These are phyloP conservation scores for Tricholoma hemisulphureum DNA, from an alignment of 768 basidiomycete genomes.

Conservation along the genomic window DNA sequence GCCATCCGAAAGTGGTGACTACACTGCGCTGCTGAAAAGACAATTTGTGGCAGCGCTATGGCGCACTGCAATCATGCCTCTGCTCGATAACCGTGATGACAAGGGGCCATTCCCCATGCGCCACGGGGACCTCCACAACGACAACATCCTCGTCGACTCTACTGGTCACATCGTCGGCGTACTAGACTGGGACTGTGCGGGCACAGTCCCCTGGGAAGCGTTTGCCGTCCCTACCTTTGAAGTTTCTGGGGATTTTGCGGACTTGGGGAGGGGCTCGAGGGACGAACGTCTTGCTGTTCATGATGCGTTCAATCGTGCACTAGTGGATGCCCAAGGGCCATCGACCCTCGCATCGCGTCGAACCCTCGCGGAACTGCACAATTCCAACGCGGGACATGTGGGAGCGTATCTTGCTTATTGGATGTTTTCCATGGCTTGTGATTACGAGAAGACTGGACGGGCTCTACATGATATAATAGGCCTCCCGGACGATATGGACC, in stretches of 20 bases:
- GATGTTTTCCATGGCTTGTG: conserved; percentile 44
- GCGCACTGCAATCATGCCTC: conserved; percentile 41
- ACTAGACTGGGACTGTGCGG: conserved; percentile 43
- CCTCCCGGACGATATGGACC: conserved; percentile 19
- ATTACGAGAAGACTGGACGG: conserved; percentile 41
- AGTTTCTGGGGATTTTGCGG: conserved; percentile 38
- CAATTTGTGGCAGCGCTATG: conserved; percentile 40
- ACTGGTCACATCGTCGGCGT: conserved; percentile 42
- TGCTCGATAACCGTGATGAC: conserved; percentile 38
- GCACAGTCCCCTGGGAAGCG: conserved; percentile 44
- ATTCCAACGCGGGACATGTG: conserved; percentile 41
- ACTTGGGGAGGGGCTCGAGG: conserved; percentile 20
- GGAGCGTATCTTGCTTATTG: conserved; percentile 42
- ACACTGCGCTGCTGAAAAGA: conserved; percentile 32
- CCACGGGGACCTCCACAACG: conserved; percentile 42
- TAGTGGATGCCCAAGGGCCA: conserved; percentile 27
- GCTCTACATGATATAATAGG: conserved; percentile 30
- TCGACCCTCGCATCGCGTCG: conserved; percentile 34
- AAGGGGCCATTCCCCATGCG: conserved; percentile 42
- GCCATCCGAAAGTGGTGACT: conserved; percentile 2
- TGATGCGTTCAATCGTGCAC: conserved; percentile 30
- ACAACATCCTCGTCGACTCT: conserved; percentile 40
- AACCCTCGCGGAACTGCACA: conserved; percentile 39
- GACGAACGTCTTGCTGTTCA: conserved; percentile 31
- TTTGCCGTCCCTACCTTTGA: conserved; percentile 43